phyloP scores from a whole-genome alignment of 768 basidiomycete genomes.

The Leucocoprinus birnbaumii region DNA sequence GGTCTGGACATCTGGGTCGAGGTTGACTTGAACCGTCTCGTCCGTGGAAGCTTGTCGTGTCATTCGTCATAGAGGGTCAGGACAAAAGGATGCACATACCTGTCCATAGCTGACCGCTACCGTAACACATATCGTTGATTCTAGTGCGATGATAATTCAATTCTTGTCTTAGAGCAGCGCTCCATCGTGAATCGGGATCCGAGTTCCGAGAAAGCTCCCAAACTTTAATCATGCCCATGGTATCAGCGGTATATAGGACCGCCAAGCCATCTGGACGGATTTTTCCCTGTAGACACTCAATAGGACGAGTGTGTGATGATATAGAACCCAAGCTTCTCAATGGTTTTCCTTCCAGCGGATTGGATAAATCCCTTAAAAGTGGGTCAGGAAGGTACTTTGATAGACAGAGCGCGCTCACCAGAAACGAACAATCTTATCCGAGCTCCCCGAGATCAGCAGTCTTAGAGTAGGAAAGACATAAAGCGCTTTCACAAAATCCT shows the following conservation, averaged over 20 bases:
- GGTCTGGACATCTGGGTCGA: constrained; percentile 32
- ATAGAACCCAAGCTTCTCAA: constrained; percentile 63
- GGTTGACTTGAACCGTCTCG: constrained; percentile 69
- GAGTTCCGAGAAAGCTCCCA: constrained; percentile 65
- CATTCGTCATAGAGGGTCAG: not conserved
- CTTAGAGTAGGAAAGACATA: constrained; percentile 62
- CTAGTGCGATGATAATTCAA: constrained; percentile 76
- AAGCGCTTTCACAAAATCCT: constrained; percentile 89
- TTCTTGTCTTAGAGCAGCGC: constrained; percentile 48
- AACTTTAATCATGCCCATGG: constrained; percentile 83
- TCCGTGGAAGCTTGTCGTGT: constrained; percentile 75
- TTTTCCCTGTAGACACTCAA: constrained; percentile 72
- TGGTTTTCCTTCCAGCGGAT: constrained; percentile 34
- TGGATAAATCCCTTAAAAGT: constrained; percentile 61
- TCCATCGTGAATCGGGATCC: constrained; percentile 42
- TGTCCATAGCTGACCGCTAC: constrained; percentile 82
- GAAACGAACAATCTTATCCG: constrained; percentile 84
- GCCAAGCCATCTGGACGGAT: constrained; percentile 40
- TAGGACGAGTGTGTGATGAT: constrained; percentile 84
- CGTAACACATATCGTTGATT: constrained; percentile 69
- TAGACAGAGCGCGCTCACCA: constrained; percentile 56
- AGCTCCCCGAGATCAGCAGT: constrained; percentile 81
- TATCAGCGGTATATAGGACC: constrained; percentile 81
- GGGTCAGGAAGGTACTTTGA: not conserved
- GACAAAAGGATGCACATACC: constrained; percentile 41